A percentile compares a stretch with the other conserved stretches of the same genome.
Conservation (phyloP, 495 filamentous ascomycete genomes). For the Aspergillus panamensis region DNA sequence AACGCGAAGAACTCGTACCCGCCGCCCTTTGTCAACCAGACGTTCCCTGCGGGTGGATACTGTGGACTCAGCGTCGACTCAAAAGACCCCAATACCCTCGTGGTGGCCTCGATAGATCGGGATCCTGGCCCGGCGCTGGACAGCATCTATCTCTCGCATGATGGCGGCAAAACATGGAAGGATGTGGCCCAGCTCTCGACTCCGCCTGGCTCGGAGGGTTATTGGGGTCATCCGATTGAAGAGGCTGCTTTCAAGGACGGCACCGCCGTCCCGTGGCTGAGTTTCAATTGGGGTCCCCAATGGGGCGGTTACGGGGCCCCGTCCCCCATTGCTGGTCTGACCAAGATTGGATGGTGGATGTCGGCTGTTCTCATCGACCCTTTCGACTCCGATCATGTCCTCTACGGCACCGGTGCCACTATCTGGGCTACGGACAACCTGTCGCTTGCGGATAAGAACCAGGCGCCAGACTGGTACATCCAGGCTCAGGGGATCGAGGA, state of each 20-base stretch:
- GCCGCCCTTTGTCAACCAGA: conserved; percentile 15
- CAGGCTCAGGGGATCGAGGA: conserved; percentile 60
- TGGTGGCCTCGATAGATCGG: conserved; percentile 17
- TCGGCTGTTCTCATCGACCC: conserved; percentile 59
- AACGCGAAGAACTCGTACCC: conserved; percentile 14
- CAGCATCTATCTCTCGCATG: conserved; percentile 21
- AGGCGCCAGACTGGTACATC: conserved; percentile 47
- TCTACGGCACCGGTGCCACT: conserved; percentile 56
- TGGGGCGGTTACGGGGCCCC: conserved; percentile 22
- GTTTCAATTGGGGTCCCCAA: conserved; percentile 22
- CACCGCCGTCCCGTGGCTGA: conserved; percentile 32
- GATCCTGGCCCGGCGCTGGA: conserved; percentile 19
- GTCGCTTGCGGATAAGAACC: conserved; percentile 43
- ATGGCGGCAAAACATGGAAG: conserved; percentile 21
- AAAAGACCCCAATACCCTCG: conserved; percentile 18
- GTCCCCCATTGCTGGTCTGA: conserved; percentile 17
- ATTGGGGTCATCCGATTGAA: conserved; percentile 47
- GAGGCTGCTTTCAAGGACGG: conserved; percentile 28
- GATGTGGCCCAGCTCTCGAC: conserved; percentile 20
- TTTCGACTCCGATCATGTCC: conserved; percentile 56
- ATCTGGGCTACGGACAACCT: conserved; percentile 46
- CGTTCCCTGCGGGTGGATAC: conserved; percentile 17
- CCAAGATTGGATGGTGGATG: conserved; percentile 60
- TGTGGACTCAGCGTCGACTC: conserved; percentile 19
- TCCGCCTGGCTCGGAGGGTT: conserved; percentile 29